Evolutionary conservation across 1,284 basidiomycete genomes (phyloP), one percentile per base, ranked within the genome.

Genomic region (Phylloboletellus chloephorus): DNA sequence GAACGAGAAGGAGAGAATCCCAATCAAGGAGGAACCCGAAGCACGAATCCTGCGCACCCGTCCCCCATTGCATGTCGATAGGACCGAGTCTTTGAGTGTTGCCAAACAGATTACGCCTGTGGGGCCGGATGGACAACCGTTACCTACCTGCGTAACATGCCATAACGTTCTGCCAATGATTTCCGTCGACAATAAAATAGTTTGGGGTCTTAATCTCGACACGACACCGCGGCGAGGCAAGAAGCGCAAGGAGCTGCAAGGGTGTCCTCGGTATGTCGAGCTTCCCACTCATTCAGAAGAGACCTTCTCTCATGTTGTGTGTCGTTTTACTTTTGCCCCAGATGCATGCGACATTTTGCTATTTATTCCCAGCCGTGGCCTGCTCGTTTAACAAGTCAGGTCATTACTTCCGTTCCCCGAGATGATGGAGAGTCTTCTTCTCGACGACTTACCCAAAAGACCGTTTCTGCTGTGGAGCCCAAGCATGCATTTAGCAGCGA

Each of bases 331-430:
- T 38, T 25, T 46, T 26, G 39, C 21, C 15, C 41, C 51, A 88
- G 84, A 45, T 88, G 84, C 56, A 71, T 87, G 61, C 79, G 84
- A 13, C 84, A 88, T 58, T 73, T 69, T 49, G 82, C 79, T 12
- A 88, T 88, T 43, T 88, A 87, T 61, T 69, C 67, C 4, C 67
- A 72, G 36, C 61, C 72, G 3, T 88, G 86, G 86, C 84, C 84
- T 13, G 68, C 70, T 35, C 80, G 84, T 39, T 53, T 75, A 19
- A 65, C 73, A 21, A 62, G 66, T 12, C 73, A 75, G 45, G 78
- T 76, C 2, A 57, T 68, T 7, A 57, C 60, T 12, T 66, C 63
- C 44, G 48, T 71, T 31, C 69, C 73, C 28, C 74, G 75, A 49
- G 72, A 77, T 39, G 67, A 65, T 20, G 71, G 70, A 6, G 76